Base-by-base conservation (phyloP, 768 basidiomycete species). In the Tephrocybe sp. region DNA sequence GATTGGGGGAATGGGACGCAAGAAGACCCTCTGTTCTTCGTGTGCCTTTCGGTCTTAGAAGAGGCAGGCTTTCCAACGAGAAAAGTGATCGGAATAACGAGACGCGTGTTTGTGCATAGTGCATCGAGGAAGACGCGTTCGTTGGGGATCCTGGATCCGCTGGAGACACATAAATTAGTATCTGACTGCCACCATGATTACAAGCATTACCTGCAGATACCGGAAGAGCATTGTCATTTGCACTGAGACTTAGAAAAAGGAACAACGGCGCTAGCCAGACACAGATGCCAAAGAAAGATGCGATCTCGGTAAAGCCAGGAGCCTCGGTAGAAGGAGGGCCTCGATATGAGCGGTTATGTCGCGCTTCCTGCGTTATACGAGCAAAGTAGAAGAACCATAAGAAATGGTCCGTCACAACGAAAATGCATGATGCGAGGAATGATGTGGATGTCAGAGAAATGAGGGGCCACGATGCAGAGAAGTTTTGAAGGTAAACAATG, bases 381-480 rank as follows among this genome's bases (percentile, higher is more conserved):
- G 94, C 83, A 67, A 98, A 98, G 70, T 98, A 80, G 71, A 90
- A 92, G 75, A 99, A 99, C 92, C 95, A 98, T 32, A 92, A 66
- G 64, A 98, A 98, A 68, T 98, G 97, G 71, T 98, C 92, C 1
- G 73, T 66, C 49, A 99, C 79, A 55, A 97, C 96, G 47, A 95
- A 72, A 16, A 78, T 55, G 67, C 94, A 97, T 0, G 95, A 98
- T 0, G 82, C 77, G 38, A 98, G 67, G 76, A 99, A 98, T 5
- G 84, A 82, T 16, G 73, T 63, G 0, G 95, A 98, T 13, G 90
- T 80, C 40, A 99, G 79, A 2, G 92, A 94, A 59, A 99, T 98
- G 64, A 92, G 70, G 1, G 97, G 97, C 96, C 97, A 99, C 19
- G 78, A 76, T 5, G 70, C 59, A 9, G 92, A 90, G 68, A 98